phyloP scores from a whole-genome alignment of 257 asterid genomes.

The Leonotis leonurus region DNA sequence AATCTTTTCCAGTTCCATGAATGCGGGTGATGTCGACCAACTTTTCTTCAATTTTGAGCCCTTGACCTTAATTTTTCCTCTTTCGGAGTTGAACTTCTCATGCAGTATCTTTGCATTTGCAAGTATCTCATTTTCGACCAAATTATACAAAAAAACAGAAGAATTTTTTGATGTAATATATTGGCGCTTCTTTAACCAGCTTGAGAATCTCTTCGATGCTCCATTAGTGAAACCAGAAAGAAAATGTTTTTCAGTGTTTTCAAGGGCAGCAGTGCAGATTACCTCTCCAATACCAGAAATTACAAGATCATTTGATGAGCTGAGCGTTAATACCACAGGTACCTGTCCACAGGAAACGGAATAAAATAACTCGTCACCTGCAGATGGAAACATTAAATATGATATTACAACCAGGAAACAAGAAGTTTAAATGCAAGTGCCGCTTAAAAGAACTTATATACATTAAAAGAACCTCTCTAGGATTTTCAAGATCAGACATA shows the following conservation, averaged over 20 bases:
- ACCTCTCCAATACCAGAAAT: conserved; percentile 77
- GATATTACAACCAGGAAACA: conserved; percentile 29
- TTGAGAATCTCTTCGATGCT: conserved; percentile 30
- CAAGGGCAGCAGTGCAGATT: conserved; percentile 62
- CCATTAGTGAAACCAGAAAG: conserved; percentile 21
- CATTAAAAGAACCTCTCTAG: conserved; percentile 59
- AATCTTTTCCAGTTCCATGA: conserved; percentile 55
- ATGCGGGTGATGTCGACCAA: conserved; percentile 53
- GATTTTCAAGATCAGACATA: conserved; percentile 63
- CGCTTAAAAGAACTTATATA: neutral
- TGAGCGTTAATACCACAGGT: conserved; percentile 55
- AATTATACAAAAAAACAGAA: conserved; percentile 46
- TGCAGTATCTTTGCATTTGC: conserved; percentile 44
- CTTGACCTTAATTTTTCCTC: conserved; percentile 34
- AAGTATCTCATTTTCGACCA: conserved; percentile 54
- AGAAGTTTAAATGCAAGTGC: neutral
- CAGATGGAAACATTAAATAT: conserved; percentile 53
- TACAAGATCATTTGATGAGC: conserved; percentile 48
- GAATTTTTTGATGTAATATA: conserved; percentile 53
- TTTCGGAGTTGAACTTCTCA: conserved; percentile 43
- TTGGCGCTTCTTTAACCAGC: conserved; percentile 43
- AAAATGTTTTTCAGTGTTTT: conserved; percentile 39
- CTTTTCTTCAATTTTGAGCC: conserved; percentile 30
- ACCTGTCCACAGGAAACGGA: conserved; percentile 90
- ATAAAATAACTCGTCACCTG: conserved; percentile 91